Conservation (phyloP, 1,284 basidiomycete species). For the Papiliotrema nemorosa region DNA sequence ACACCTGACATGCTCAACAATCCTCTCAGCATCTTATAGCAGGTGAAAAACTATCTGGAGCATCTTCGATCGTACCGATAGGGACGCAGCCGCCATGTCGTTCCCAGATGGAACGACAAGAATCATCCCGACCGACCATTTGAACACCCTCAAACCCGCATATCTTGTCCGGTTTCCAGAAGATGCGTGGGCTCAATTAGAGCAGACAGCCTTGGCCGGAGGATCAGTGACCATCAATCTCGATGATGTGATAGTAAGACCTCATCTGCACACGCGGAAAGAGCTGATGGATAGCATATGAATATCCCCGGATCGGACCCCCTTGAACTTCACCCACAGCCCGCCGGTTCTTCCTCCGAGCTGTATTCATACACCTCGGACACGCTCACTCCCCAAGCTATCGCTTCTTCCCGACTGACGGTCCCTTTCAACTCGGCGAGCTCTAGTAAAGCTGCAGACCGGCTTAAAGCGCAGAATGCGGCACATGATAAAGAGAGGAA, state of each 20-base stretch:
- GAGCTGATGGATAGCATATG: too few species aligned
- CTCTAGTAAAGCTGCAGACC: slow-evolving; percentile 26
- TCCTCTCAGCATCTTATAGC: too few species aligned
- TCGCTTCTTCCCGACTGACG: slow-evolving; percentile 35
- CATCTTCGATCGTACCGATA: too few species aligned
- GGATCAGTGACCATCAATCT: slow-evolving; percentile 13
- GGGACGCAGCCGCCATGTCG: too few species aligned
- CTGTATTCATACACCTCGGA: slow-evolving; percentile 17
- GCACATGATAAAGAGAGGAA: slow-evolving; percentile 28
- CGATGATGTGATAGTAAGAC: slow-evolving; percentile 30
- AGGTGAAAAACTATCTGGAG: too few species aligned
- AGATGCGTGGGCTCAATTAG: slow-evolving; percentile 29
- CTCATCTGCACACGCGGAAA: too few species aligned
- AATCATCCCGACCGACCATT: not conserved
- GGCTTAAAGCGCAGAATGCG: slow-evolving; percentile 26
- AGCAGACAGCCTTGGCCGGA: slow-evolving; percentile 10
- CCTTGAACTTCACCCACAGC: slow-evolving; percentile 21
- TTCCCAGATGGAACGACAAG: not conserved
- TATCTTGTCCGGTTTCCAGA: slow-evolving; percentile 38
- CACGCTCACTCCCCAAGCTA: slow-evolving; percentile 23
- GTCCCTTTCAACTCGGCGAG: slow-evolving; percentile 27
- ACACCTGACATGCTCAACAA: too few species aligned
- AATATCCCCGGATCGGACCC: slow-evolving; percentile 24
- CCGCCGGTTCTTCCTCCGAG: slow-evolving; percentile 25
- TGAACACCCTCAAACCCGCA: too few species aligned